Evolutionary conservation across 129 eudicot species (phyloP).

Genomic region (Tagetes erecta): DNA sequence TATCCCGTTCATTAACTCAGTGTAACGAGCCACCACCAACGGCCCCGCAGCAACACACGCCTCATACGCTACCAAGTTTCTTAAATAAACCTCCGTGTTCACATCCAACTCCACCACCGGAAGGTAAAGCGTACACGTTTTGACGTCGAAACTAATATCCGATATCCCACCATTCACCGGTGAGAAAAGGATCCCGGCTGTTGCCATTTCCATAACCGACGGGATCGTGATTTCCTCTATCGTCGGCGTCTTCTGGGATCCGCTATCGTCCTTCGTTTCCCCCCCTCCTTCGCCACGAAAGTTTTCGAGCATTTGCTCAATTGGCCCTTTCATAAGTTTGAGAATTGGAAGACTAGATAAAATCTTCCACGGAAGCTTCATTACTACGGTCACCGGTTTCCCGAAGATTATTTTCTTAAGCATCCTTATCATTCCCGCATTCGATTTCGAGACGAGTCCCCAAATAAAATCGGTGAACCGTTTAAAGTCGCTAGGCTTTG

Average conservation of each 20-base stretch:
- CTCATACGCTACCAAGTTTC: constrained; percentile 69
- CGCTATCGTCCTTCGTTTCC: constrained; percentile 6
- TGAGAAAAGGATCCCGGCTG: constrained; percentile 28
- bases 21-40: constrained; percentile 55
- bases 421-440: constrained; percentile 23
- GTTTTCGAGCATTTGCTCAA: constrained; percentile 28
- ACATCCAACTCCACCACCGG: constrained; percentile 46
- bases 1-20: constrained; percentile 68
- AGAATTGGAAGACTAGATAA: constrained; percentile 53
- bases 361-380: constrained; percentile 51
- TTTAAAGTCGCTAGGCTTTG: constrained; percentile 13
- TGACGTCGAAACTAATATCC: constrained; percentile 35
- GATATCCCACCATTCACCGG: constrained; percentile 45
- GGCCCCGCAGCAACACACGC: constrained; percentile 51
- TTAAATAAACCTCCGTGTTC: constrained; percentile 47
- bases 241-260: constrained; percentile 34
- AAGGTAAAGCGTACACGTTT: constrained; percentile 34
- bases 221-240: constrained; percentile 63
- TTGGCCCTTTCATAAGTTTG: constrained; percentile 44
- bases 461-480: background rate
- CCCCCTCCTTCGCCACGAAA: constrained; percentile 30
- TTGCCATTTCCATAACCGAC: constrained; percentile 46
- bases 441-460: constrained; percentile 22
- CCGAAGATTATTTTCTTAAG: constrained; percentile 41
- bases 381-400: constrained; percentile 30